A percentile compares a stretch with the other conserved stretches of the same genome.
phyloP scores from a whole-genome alignment of 768 basidiomycete genomes.

The Psilocybe sp. region DNA sequence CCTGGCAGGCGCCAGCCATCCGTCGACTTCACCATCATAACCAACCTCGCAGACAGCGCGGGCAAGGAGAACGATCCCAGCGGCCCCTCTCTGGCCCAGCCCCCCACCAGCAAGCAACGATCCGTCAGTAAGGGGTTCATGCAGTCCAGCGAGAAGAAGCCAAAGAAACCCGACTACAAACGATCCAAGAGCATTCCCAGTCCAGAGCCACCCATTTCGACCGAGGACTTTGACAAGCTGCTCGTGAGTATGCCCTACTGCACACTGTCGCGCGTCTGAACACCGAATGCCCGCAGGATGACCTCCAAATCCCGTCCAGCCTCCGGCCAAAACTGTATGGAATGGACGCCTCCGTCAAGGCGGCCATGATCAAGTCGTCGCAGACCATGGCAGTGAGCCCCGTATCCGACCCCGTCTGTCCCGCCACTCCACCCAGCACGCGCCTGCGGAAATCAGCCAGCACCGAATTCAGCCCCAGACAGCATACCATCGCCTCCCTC shows the following conservation, averaged over 20 bases:
- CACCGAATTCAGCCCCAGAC: conserved; percentile 65
- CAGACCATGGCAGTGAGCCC: conserved; percentile 52
- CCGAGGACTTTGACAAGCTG: conserved; percentile 74
- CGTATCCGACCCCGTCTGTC: conserved; percentile 28
- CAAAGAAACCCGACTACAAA: conserved; percentile 40
- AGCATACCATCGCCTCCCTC: conserved; percentile 32
- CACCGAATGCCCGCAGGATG: conserved; percentile 52
- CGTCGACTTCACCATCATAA: conserved; percentile 74
- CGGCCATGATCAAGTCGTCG: conserved; percentile 88
- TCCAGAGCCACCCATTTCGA: conserved; percentile 35
- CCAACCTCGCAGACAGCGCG: conserved; percentile 43
- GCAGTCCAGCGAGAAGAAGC: conserved; percentile 36
- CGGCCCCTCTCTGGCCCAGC: conserved; percentile 12
- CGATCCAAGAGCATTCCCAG: conserved; percentile 27
- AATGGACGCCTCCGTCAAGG: conserved; percentile 86
- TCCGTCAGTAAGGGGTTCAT: conserved; percentile 29
- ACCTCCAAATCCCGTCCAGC: conserved; percentile 80
- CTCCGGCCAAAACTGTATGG: conserved; percentile 75
- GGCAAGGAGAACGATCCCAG: conserved; percentile 71
- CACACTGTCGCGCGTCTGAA: conserved; percentile 2
- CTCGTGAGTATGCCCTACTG: conserved; percentile 48
- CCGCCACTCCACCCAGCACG: conserved; percentile 46
- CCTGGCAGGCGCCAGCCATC: conserved; percentile 65
- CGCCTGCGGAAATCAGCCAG: conserved; percentile 67
- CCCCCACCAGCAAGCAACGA: conserved; percentile 18